Evolutionary conservation across 78 protist genomes (phyloP), one percentile per base, ranked within the genome.

Genomic region (Dictyostelium capitatum): DNA sequence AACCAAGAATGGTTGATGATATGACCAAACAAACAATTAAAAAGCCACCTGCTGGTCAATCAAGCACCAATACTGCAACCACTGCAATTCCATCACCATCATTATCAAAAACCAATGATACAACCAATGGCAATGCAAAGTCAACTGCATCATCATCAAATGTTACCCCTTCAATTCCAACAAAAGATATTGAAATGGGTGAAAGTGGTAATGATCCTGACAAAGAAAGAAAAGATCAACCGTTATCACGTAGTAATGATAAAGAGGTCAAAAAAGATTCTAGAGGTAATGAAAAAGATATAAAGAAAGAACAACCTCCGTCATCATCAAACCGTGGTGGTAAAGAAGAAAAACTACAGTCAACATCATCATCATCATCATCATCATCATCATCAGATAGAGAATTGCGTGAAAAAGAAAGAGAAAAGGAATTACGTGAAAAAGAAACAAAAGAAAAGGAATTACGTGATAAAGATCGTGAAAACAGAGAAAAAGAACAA

Each of bases 1-100:
- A 85, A 62, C 28, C 87, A 25, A 80, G 57, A 80, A 62, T 80
- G 73, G 15, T 43, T 20, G 59, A 37, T 20, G 83, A 80, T 81
- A n/a, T n/a, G 23, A 15, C n/a, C 37, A 25, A 74, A 83, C n/a
- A 50, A 69, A 37, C 15, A 46, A 30, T 28, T 54, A 32, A 53
- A 23, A 59, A n/a, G 6, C 32, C 74, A 41, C 62, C 51, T 7
- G 6, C 56, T 4, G 12, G 43, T 2, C 4, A 51, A 1, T 3
- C 62, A 1, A 23, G 54, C 8, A 14, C 20, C 19, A 25, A 20
- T 10, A 8, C 72, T 37, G 0, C 15, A 37, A 11, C 83, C 28
- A 37, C 65, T 15, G 30, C 83, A 54, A 37, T 3, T 8, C 17
- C 74, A 17, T 41, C 89, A 47, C 56, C 1, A 51, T 4, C 56